These are phyloP conservation scores for Chlamydomonas urium DNA, from an alignment of 139 green algal species.

Conservation along the genomic window DNA sequence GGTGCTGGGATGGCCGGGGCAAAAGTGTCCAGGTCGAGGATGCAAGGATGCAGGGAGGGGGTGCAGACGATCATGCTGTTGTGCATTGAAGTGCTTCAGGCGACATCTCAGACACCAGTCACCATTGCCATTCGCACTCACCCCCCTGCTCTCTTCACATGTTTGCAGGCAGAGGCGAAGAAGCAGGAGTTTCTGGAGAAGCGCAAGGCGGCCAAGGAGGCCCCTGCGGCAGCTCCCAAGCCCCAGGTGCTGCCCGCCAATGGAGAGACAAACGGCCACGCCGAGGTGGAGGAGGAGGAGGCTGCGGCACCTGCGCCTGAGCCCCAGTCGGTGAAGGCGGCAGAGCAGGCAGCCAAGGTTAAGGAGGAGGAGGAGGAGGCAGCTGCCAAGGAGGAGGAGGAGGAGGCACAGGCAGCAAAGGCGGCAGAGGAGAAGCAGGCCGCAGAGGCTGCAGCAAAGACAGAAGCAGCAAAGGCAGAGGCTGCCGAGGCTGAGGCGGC, in stretches of 20 bases:
- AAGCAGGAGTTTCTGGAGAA: constrained; percentile 31
- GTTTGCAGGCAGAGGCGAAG: constrained; percentile 25
- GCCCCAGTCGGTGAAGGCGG: neutral
- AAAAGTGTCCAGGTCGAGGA: no score
- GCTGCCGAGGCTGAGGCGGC: no score
- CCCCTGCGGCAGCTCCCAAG: constrained; percentile 1
- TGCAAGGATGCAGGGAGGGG: no score
- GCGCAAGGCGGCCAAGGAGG: constrained; percentile 33
- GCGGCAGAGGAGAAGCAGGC: neutral
- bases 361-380: neutral
- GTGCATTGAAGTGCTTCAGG: neutral
- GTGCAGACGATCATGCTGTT: no score
- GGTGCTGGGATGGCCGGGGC: neutral
- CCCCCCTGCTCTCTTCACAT: neutral
- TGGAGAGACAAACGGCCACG: neutral
- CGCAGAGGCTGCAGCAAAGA: neutral
- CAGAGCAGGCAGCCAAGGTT: neutral
- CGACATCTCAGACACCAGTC: neutral
- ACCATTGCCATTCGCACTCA: neutral
- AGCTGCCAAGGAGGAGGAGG: constrained; percentile 1
- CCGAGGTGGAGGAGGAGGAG: constrained; percentile 6
- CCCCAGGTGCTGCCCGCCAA: constrained; percentile 4
- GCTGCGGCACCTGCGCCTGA: neutral
- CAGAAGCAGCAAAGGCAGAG: no score
- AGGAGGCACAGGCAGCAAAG: neutral